Conservation (phyloP, 371 early-diverging fungal species). For the Conidiobolus coronatus region DNA sequence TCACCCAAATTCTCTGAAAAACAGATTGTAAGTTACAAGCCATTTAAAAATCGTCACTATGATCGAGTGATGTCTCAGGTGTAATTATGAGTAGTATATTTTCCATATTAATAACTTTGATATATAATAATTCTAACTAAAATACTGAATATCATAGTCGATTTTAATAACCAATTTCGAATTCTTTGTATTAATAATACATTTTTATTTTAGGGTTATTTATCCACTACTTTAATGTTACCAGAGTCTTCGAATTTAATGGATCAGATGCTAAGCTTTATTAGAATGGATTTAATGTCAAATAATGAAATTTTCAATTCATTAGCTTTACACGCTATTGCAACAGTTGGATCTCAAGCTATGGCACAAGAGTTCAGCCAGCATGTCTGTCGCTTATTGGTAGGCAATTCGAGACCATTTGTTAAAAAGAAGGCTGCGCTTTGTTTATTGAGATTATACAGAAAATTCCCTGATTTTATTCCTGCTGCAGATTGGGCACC, state of each 20-base stretch:
- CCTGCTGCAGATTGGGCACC: conserved; percentile 78
- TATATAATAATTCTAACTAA: no score
- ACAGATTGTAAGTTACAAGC: conserved; percentile 51
- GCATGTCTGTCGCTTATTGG: conserved; percentile 66
- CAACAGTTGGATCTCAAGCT: conserved; percentile 77
- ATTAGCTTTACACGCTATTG: conserved; percentile 81
- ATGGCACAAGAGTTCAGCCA: conserved; percentile 68
- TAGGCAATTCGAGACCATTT: conserved; percentile 51
- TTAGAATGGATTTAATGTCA: conserved; percentile 72
- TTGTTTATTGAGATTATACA: conserved; percentile 63
- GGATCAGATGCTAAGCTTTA: conserved; percentile 61
- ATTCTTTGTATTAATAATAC: no score
- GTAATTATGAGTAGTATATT: no score
- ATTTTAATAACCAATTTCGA: no score
- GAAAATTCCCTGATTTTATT: conserved; percentile 77
- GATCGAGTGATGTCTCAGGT: no score
- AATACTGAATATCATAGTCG: no score
- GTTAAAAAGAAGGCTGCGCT: conserved; percentile 93
- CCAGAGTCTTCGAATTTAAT: conserved; percentile 64
- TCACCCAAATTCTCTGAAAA: conserved; percentile 87
- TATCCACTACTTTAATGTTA: conserved; percentile 78
- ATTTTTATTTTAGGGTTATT: conserved; percentile 47
- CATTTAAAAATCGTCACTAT: no score
- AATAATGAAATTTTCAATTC: conserved; percentile 73
- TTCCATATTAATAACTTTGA: no score